Conservation (phyloP, 129 eudicot species). For the Lonicera japonica region DNA sequence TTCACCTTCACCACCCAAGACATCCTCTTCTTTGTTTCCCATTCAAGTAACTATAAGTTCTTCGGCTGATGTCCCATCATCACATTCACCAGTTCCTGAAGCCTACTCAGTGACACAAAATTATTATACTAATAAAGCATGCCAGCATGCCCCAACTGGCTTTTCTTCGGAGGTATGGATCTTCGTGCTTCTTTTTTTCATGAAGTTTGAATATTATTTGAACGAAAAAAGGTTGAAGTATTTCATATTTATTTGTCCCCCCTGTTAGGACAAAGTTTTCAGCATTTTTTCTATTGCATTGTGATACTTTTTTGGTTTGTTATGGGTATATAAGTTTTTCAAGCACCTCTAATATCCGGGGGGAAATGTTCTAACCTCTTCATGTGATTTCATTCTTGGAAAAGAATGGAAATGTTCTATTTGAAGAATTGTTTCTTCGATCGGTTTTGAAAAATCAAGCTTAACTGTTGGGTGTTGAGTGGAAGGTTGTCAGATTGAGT, state of each 20-base stretch:
- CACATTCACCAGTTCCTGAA: conserved; percentile 33
- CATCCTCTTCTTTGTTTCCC: conserved; percentile 45
- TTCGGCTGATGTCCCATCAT: conserved; percentile 26
- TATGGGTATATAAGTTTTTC: too few relatives aligned
- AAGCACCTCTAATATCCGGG: too few relatives aligned
- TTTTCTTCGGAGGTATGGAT: conserved; percentile 43
- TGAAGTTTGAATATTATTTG: too few relatives aligned
- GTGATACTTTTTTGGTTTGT: too few relatives aligned
- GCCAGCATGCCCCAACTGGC: conserved; percentile 30
- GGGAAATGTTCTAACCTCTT: too few relatives aligned
- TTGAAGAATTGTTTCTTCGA: neutral
- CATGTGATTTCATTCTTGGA: neutral
- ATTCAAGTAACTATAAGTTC: conserved; percentile 23
- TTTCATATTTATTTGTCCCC: neutral
- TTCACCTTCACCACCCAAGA: conserved; percentile 29
- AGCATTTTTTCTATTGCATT: too few relatives aligned
- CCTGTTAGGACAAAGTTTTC: too few relatives aligned
- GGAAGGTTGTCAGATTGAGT: too few relatives aligned
- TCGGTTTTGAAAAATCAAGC: neutral
- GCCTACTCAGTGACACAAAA: conserved; percentile 23
- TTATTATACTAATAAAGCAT: conserved; percentile 22
- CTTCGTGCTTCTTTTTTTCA: neutral
- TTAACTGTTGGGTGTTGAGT: neutral
- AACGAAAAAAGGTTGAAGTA: neutral
- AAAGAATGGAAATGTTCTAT: neutral